Base-by-base conservation (phyloP, 2,329 filamentous ascomycete genomes). In the Fusarium tuaranense region DNA sequence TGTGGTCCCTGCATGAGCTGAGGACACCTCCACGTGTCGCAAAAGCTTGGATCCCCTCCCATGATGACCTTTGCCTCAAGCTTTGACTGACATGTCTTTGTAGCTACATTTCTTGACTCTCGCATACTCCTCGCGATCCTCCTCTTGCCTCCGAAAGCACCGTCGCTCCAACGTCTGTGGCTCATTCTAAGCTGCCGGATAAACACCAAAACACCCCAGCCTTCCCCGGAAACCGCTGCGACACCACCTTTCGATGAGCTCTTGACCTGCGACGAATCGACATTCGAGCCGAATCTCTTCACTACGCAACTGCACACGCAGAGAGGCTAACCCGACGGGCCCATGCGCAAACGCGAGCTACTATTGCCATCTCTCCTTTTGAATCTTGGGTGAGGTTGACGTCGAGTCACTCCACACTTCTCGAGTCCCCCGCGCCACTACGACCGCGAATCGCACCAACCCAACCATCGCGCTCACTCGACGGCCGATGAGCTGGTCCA, bases 271-370 rank as follows among this genome's bases (percentile, higher is more conserved):
- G 59, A 76, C 76, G 69, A 68, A 72, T 51, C 63, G 58, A 66
- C 58, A 14, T 73, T 53, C 67, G 57, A 72, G 64, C 53, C 68
- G 67, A 70, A 51, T 61, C 67, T 65, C 48, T 63, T 63, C 65
- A 51, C 39, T 51, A 39, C 68, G 55, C 75, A 73, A 70, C 63
- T 68, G 73, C 67, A 69, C 67, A 75, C 75, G 72, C 73, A 67
- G 63, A 67, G 73, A 68, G 69, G 73, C 69, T 70, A 71, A 65
- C 72, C 70, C 63, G 62, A 68, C 72, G 79, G 76, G 79, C 81
- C 78, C 81, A 84, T 85, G 83, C 82, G 80, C 81, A 80, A 81
- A 83, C 81, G 80, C 81, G 82, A 82, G 81, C 77, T 79, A 72
- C 76, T 71, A 70, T 73, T 76, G 69, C 75, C 78, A 67, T 80